Conservation (phyloP, 2,329 filamentous ascomycete species). For the Teratosphaeria nubilosa region DNA sequence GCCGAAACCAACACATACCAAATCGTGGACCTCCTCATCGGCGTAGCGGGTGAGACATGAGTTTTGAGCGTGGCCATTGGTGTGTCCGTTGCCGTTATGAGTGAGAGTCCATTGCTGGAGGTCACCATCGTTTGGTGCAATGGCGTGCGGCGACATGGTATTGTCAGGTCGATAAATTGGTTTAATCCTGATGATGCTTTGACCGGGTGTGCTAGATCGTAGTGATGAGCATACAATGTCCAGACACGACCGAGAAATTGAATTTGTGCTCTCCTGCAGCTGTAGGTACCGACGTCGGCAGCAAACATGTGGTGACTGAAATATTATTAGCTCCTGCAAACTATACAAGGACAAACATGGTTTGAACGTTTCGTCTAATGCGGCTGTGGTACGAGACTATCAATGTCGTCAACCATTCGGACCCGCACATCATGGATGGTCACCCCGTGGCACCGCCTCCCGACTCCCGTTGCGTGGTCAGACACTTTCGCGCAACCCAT, state of each 20-base stretch:
- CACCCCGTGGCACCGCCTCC: neutral
- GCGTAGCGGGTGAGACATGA: slow-evolving; percentile 43
- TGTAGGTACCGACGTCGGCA: neutral
- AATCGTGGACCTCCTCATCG: slow-evolving; percentile 61
- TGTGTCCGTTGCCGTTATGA: neutral
- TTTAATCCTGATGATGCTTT: neutral
- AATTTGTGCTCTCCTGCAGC: neutral
- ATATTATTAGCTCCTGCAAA: neutral
- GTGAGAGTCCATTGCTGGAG: neutral
- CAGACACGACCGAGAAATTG: neutral
- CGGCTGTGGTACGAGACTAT: neutral
- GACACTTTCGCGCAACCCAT: neutral
- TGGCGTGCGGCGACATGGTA: slow-evolving; percentile 2
- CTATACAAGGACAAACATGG: neutral
- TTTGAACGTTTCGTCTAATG: neutral
- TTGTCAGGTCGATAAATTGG: neutral
- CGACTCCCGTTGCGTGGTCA: neutral
- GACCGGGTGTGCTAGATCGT: neutral
- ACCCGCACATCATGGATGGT: neutral
- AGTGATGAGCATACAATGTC: neutral
- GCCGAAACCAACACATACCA: slow-evolving; percentile 87
- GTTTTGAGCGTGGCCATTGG: neutral
- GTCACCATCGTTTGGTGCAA: neutral
- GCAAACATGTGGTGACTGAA: neutral
- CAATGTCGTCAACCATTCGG: neutral